Conservation (phyloP, 2,329 filamentous ascomycete genomes). For the Truncatella angustata region DNA sequence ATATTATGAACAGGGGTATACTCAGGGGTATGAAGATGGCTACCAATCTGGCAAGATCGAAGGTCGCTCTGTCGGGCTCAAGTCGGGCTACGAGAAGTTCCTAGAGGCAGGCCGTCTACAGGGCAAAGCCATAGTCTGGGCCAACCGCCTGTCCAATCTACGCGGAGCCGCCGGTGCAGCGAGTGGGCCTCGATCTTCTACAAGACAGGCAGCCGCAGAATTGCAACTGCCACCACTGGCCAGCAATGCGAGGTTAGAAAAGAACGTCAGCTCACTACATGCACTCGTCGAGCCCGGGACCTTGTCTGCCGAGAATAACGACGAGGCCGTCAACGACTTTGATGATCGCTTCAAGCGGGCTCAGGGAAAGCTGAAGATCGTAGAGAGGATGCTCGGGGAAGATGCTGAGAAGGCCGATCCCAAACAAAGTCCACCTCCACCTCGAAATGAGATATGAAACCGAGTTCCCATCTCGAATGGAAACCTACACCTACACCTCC, state of each 20-base stretch:
- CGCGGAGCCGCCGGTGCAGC: background rate
- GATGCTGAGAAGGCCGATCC: background rate
- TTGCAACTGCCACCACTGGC: constrained; percentile 40
- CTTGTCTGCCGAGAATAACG: constrained; percentile 76
- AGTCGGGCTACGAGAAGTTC: constrained; percentile 94
- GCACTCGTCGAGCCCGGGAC: constrained; percentile 77
- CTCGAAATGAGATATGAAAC: constrained; percentile 13
- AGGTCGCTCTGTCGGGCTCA: constrained; percentile 85
- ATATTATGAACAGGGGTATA: constrained; percentile 83
- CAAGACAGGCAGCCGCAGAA: background rate
- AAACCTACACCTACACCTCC: background rate
- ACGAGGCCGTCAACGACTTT: constrained; percentile 87
- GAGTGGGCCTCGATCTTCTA: constrained; percentile 15
- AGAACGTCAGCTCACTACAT: constrained; percentile 73
- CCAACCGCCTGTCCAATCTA: constrained; percentile 49
- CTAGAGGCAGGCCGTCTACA: constrained; percentile 75
- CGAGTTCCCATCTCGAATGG: too few species aligned
- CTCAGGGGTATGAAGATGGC: constrained; percentile 73
- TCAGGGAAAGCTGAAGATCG: constrained; percentile 78
- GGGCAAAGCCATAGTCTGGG: constrained; percentile 81
- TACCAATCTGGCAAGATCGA: constrained; percentile 76
- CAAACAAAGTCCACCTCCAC: background rate
- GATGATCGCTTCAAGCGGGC: constrained; percentile 83
- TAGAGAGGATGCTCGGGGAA: constrained; percentile 65
- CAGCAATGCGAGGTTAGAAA: constrained; percentile 65